Base-by-base conservation (phyloP, 306 rosid genomes). In the Rosa rugosa region DNA sequence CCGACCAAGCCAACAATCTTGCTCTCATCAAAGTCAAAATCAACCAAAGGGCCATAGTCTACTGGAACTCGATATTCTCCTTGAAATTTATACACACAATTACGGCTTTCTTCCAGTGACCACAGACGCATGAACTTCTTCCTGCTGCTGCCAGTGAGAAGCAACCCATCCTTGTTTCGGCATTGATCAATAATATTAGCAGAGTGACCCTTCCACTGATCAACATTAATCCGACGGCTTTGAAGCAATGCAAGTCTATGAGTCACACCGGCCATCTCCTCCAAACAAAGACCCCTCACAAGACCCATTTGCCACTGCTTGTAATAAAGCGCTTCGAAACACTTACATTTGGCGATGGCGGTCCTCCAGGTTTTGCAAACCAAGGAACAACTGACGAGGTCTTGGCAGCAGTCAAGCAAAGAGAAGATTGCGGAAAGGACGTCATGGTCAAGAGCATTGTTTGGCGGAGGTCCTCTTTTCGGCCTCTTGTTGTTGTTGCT, bases 21-120 rank as follows among this genome's bases (percentile, higher is more conserved):
- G 44, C 69, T 64, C 69, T 34, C 69, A 64, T 31, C 69, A 64
- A 64, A 64, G 18, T 64, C 69, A 64, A 64, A 64, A 34, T 38
- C 69, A 13, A 64, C 69, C 44, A 64, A 31, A 31, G 45, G 42
- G 44, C 69, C 69, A 64, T 64, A 31, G 9, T 64, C 40, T 12
- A 4, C 42, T 13, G 69, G 69, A 64, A 31, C 2, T 31, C 69
- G 42, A 64, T 64, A 64, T 2, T 12, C 69, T 31, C 69, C 44
- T 64, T 5, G 69, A 13, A 34, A 34, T 6, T 6, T 6, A 31
- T 64, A 16, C 1, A 2, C 69, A 34, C 44, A 31, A 0, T 34
- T 64, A 0, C 1, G 3, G 42, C 69, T 16, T 0, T 64, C 44
- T 34, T 63, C 45, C 11, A 34, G 0, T 14, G 69, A 64, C 69